Evolutionary conservation across 495 filamentous ascomycete species (phyloP).

Genomic region (Trichoderma virens): DNA sequence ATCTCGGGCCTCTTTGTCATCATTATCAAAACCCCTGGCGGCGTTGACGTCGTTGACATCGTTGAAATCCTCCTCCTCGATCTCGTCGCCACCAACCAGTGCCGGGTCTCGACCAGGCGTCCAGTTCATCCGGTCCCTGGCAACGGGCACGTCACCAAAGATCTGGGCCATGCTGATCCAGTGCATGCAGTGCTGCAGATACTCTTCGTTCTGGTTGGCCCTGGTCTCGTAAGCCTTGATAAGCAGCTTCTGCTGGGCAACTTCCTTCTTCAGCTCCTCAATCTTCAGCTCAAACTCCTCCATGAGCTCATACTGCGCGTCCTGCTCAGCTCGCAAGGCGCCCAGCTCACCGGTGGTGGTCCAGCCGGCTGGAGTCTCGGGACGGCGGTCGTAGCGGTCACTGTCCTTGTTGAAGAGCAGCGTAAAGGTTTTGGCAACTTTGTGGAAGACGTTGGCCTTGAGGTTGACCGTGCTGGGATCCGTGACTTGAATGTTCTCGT

Average conservation of each 20-base stretch:
- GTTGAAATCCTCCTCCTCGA: neutral
- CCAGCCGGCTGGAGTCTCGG: neutral
- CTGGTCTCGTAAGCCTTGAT: conserved; percentile 2
- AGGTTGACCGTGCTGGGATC: neutral
- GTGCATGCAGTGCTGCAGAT: neutral
- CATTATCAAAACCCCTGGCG: neutral
- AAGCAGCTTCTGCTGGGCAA: neutral
- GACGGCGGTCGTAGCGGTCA: neutral
- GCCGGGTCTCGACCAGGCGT: neutral
- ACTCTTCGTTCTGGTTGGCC: neutral
- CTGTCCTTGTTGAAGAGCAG: neutral
- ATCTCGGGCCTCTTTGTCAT: neutral
- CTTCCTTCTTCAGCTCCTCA: neutral
- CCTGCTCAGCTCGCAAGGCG: neutral
- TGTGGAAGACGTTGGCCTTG: neutral
- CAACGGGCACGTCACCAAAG: neutral
- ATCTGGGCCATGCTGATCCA: conserved; percentile 1
- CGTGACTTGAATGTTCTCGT: neutral
- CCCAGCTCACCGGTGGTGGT: neutral
- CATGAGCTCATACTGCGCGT: neutral
- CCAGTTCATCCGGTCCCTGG: neutral
- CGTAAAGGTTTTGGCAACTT: neutral
- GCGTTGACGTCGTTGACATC: too few species aligned
- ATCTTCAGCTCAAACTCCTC: neutral
- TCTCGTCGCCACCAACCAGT: neutral